These are phyloP conservation scores for Aspergillus sergii DNA, from an alignment of 2,329 filamentous ascomycete species.

Conservation along the genomic window DNA sequence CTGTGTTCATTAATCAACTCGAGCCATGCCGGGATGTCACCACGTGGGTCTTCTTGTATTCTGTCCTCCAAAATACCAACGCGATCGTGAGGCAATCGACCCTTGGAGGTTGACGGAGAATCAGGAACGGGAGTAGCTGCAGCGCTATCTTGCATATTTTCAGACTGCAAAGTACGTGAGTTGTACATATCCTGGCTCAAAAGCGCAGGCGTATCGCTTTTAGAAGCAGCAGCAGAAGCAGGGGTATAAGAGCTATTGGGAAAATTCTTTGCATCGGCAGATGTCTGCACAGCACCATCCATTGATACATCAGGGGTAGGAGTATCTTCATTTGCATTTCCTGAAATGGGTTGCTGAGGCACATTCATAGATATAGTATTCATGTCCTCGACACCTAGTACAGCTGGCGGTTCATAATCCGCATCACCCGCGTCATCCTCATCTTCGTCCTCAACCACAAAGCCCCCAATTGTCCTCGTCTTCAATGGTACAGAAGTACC, in stretches of 20 bases:
- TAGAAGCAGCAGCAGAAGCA: constrained; percentile 47
- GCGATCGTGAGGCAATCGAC: constrained; percentile 70
- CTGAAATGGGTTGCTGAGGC: constrained; percentile 58
- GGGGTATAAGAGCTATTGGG: constrained; percentile 54
- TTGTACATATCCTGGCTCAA: constrained; percentile 41
- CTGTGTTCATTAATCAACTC: constrained; percentile 83
- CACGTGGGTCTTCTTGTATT: constrained; percentile 87
- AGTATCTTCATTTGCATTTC: constrained; percentile 59
- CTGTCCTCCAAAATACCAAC: constrained; percentile 84
- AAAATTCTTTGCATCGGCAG: constrained; percentile 50
- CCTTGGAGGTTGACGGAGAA: constrained; percentile 48
- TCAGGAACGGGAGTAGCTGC: constrained; percentile 45
- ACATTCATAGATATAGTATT: constrained; percentile 51
- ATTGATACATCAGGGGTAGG: constrained; percentile 62
- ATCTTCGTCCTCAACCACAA: constrained; percentile 65
- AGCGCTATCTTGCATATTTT: constrained; percentile 40
- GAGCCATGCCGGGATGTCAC: constrained; percentile 90
- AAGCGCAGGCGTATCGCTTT: constrained; percentile 42
- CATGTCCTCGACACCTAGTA: constrained; percentile 53
- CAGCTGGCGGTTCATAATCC: constrained; percentile 58
- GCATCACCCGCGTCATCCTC: constrained; percentile 55
- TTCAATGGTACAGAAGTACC: constrained; percentile 42
- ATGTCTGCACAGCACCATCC: constrained; percentile 59
- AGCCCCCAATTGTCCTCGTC: constrained; percentile 61
- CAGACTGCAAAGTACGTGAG: constrained; percentile 34